Evolutionary conservation across 2,329 filamentous ascomycete genomes (phyloP), one percentile per base, ranked within the genome.

Genomic region (Thermoascus crustaceus): DNA sequence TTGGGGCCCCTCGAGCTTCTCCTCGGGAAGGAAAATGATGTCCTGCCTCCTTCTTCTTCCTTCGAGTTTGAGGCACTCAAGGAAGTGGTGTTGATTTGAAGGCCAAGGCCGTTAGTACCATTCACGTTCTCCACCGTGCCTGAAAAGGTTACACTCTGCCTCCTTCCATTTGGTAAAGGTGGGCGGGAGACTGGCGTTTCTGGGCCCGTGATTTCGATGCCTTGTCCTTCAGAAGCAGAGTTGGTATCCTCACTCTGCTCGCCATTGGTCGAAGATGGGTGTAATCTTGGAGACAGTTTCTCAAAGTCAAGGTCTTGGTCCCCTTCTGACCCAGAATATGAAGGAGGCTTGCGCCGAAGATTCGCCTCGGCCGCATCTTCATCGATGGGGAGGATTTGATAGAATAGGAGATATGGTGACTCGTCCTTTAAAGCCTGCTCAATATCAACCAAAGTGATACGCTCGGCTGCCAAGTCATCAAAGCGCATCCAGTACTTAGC

Each of bases 361-460:
- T 55, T 58, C 29, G 52, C 50, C 24, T 55, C 49, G 4, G 53
- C 54, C 11, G 60, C 60, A 43, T 82, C 73, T 37, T 88, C 83
- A 19, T 85, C 76, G 51, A 93, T 86, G 0, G 89, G 88, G 19
- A 93, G 75, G 25, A 96, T 85, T 58, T 95, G 89, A 53, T 95
- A 98, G 60, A 96, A 96, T 0, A 98, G 69, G 5, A 96, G 73
- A 56, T 96, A 96, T 0, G 91, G 89, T 57, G 86, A 93, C 57
- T 95, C 88, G n/a, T 82, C 74, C 46, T 77, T 81, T 32, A 96
- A 64, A 0, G 85, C 81, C 46, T 81, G 65, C 42, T 84, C 80
- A 43, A 95, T 82, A 50, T 93, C 77, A 32, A 95, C 79, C 36
- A 82, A 72, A 0, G 71, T 72, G 3, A 96, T 82, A 17, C 89